Base-by-base conservation (phyloP, 2,329 filamentous ascomycete species). In the Pyricularia pennisetigena region DNA sequence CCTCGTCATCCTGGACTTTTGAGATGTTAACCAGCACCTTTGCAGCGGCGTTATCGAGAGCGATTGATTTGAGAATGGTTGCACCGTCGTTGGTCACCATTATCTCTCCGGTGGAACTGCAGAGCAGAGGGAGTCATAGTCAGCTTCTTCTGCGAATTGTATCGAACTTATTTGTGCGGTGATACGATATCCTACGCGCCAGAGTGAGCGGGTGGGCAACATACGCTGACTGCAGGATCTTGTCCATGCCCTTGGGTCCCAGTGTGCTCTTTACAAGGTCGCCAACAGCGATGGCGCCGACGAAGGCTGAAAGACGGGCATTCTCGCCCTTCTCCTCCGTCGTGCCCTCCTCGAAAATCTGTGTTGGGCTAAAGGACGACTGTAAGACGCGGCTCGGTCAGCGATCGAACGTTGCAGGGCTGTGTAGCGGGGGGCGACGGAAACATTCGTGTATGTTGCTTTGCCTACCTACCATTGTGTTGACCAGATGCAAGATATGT, bases 21-120 rank as follows among this genome's bases (percentile, higher is more conserved):
- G 94, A 98, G 75, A 99, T 98, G 80, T 99, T 99, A 77, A 99
- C 95, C 62, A 99, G 86, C 5, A 99, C 95, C 82, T 99, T 99
- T 68, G 95, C 95, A 26, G 95, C 95, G 62, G 95, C 95, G 78
- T 99, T 99, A 80, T 99, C 95, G 76, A 99, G 90, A 62, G 95
- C 95, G 79, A 99, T 99, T 68, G 94, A 92, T 82, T 99, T 99
- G 72, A 99, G 87, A 74, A 99, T 99, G 28, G 95, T 99, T 71
- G 95, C 95, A 77, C 95, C 95, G 81, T 99, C 95, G 80, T 99
- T 99, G 69, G 95, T 99, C 71, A 99, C 95, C 88, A 98, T 92
- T 75, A 98, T 97, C 76, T 98, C 92, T 75, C 92, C 93, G 59
- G 95, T 98, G 65, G 94, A 98, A 68, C 92, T 94, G 77, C 32